Evolutionary conservation across 176 grass and related monocot genomes (phyloP).

Genomic region (Rhynchospora pubera): DNA sequence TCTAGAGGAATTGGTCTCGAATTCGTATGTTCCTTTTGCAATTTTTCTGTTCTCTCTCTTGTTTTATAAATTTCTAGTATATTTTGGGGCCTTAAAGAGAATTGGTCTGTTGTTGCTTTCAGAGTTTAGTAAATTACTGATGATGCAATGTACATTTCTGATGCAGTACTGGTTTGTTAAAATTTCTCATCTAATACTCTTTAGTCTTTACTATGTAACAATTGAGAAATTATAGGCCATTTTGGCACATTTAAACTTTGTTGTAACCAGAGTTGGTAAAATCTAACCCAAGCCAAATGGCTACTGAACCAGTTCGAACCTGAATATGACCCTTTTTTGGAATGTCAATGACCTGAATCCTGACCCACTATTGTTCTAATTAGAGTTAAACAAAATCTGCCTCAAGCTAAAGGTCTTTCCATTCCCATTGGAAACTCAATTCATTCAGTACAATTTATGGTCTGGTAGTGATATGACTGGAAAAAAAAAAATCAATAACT

Average conservation of each 20-base stretch:
- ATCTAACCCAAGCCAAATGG: not conserved
- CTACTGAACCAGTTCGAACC: not conserved
- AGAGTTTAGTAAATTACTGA: not conserved
- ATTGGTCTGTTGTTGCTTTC: not conserved
- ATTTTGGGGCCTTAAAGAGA: not conserved
- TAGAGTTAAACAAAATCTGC: no score
- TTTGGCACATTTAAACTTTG: not conserved
- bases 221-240: not conserved
- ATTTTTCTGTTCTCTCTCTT: not conserved
- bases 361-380: no score
- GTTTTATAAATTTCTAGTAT: conserved; percentile 3
- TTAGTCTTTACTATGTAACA: not conserved
- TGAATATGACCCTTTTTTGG: not conserved
- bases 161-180: not conserved
- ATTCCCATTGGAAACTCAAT: no score
- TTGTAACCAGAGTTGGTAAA: not conserved
- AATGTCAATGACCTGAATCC: no score
- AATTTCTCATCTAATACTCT: not conserved
- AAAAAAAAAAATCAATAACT: no score
- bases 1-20: conserved; percentile 85
- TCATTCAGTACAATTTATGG: no score
- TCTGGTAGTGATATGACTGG: no score
- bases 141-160: not conserved
- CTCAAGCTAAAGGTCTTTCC: no score
- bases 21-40: conserved; percentile 42